Conservation (phyloP, 305 asterid genomes). For the Fraxinus sp. region DNA sequence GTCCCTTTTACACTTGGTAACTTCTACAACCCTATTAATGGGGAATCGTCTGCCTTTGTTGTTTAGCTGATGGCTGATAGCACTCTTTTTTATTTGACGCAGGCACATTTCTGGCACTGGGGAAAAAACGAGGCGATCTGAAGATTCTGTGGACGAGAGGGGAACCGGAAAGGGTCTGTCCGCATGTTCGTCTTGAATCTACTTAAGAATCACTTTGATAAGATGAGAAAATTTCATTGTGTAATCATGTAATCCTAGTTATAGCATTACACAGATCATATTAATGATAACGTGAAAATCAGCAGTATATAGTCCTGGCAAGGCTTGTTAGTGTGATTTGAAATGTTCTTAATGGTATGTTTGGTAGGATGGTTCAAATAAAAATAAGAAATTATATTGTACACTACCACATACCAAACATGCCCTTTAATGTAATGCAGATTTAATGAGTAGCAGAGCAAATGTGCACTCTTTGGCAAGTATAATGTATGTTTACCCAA, state of each 20-base stretch:
- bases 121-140: slow-evolving; percentile 63
- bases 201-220: slow-evolving; percentile 34
- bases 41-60: not conserved
- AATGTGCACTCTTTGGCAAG: not conserved
- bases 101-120: slow-evolving; percentile 69
- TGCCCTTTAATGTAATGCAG: not conserved
- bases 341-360: not conserved
- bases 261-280: slow-evolving; percentile 7
- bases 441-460: not conserved
- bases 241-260: slow-evolving; percentile 19
- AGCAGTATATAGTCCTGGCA: not conserved
- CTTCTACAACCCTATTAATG: not conserved
- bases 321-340: not conserved
- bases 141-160: slow-evolving; percentile 65
- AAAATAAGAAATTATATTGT: not conserved
- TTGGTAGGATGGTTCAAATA: not conserved
- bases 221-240: not conserved
- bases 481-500: not conserved
- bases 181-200: slow-evolving; percentile 64
- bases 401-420: not conserved
- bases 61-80: not conserved
- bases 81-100: slow-evolving; percentile 15
- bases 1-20: slow-evolving; percentile 85
- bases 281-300: not conserved
- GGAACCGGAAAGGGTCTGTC: slow-evolving; percentile 74